Evolutionary conservation across 768 basidiomycete species (phyloP), one percentile per base, ranked within the genome.

Genomic region (Trametes cinnabarina): DNA sequence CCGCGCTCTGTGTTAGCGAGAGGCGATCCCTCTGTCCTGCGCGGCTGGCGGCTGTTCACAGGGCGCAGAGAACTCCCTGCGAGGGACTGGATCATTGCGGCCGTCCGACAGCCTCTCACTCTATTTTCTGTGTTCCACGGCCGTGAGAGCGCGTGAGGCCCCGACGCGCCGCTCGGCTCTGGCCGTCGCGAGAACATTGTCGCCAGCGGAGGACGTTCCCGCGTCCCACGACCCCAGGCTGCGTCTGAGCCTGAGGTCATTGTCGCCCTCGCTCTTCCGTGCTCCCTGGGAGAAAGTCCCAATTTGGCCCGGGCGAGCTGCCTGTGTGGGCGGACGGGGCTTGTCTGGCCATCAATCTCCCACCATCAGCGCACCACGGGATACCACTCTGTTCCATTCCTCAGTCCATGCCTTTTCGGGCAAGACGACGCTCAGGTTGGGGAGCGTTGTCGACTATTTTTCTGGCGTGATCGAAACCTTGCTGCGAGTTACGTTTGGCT

Each of bases 361-460:
- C 57, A 58, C 57, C 57, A 52, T 58, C 57, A 58, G 20, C 14
- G 34, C 20, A 51, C 57, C 50, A 58, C 51, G 50, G 57, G 57
- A 58, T 47, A 39, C 49, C 37, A 51, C 43, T 46, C 42, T 57
- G 56, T 57, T 52, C 57, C 57, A 51, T 58, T 58, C 50, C 50
- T 58, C 57, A 40, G 25, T 23, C 50, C 50, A 51, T 46, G 30
- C 49, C 48, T 44, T 30, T 28, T 55, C 23, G 25, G 46, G 54
- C 14, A 55, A 47, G 47, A 40, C 39, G 46, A 40, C 25, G 41
- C 25, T 39, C 46, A 40, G 54, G 37, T 41, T 17, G 25, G 44
- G 14, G 15, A 4, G 9, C 14, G 37, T 39, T n/a, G 5, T 39
- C 17, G 9, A 4, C 5, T 15, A 10, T 5, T 5, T 39, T 39